Evolutionary conservation across 306 rosid species (phyloP).

Genomic region (Quercus alba): DNA sequence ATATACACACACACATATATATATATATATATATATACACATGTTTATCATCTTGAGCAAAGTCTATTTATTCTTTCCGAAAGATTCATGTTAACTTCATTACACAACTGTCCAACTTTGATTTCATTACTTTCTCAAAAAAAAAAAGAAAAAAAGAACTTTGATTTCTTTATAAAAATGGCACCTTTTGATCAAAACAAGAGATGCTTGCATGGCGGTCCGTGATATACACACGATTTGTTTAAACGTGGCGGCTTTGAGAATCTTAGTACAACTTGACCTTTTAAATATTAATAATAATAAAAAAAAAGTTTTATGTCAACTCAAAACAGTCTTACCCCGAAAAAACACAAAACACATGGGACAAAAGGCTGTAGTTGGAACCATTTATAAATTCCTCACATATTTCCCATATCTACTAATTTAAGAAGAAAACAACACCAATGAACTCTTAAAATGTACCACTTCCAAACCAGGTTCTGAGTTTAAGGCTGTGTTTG

Average conservation of each 20-base stretch:
- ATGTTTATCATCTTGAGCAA: no score
- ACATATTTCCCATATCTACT: neutral
- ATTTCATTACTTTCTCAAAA: no score
- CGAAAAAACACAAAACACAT: neutral
- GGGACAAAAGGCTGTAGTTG: conserved; percentile 14
- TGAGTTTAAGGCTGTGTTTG: no score
- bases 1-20: no score
- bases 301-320: neutral
- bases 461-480: neutral
- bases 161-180: neutral
- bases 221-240: conserved; percentile 3
- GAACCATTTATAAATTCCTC: neutral
- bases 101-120: neutral
- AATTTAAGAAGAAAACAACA: conserved; percentile 8
- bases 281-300: neutral
- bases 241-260: conserved; percentile 20
- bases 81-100: neutral
- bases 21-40: no score
- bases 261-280: conserved; percentile 9
- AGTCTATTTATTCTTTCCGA: neutral
- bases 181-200: conserved; percentile 1
- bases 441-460: neutral
- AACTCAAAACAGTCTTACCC: neutral
- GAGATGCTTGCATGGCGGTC: conserved; percentile 13
- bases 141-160: neutral